Conservation (phyloP, 352 stramenopile species). For the Phytophthora aleatoria region DNA sequence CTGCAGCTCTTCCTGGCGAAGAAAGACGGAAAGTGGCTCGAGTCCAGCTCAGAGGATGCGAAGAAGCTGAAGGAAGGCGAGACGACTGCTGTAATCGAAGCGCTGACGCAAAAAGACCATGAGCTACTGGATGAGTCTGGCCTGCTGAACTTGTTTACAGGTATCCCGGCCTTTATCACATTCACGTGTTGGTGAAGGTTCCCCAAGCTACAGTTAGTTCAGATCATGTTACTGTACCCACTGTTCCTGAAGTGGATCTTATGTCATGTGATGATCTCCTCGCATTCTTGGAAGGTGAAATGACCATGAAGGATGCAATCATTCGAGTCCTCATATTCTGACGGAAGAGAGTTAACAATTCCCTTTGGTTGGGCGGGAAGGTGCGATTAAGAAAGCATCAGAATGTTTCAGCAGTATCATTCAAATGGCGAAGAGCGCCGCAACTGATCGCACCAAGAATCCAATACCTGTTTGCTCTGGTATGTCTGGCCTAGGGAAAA, state of each 20-base stretch:
- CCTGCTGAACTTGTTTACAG: not conserved
- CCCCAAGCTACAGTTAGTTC: not conserved
- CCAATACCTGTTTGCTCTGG: not conserved
- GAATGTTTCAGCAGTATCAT: not conserved
- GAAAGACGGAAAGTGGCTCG: not conserved
- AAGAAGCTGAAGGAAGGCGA: not conserved
- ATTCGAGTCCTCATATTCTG: constrained; percentile 11
- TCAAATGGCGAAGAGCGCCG: not conserved
- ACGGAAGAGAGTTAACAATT: constrained; percentile 16
- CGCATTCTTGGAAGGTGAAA: constrained; percentile 24
- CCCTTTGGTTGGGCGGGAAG: constrained; percentile 17
- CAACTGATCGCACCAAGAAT: not conserved
- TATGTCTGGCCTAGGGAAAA: not conserved
- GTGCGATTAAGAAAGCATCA: constrained; percentile 5
- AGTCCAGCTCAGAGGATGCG: too few species aligned
- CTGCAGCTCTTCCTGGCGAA: constrained; percentile 10
- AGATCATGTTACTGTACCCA: not conserved
- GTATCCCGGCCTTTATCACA: not conserved
- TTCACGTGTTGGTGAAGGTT: constrained; percentile 2
- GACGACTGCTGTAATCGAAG: not conserved
- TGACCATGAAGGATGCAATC: constrained; percentile 12
- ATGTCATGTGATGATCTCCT: constrained; percentile 25
- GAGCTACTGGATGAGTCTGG: not conserved
- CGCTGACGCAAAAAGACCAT: not conserved
- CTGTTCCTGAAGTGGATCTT: constrained; percentile 27